Conservation (phyloP, 1,284 basidiomycete genomes). For the Gymnopus androsaceus region DNA sequence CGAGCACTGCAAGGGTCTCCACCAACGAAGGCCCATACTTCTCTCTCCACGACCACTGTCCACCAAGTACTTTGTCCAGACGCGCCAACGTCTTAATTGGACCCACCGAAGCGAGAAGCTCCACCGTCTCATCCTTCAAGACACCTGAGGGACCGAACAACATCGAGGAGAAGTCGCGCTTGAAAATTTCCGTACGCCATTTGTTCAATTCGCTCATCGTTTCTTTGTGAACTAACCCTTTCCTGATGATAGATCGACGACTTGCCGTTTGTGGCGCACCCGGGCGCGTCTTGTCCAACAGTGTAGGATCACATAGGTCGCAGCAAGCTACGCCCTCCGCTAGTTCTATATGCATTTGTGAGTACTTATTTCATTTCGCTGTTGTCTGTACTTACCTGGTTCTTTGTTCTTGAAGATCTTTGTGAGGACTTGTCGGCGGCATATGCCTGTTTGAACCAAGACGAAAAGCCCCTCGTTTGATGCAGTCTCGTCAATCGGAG, state of each 20-base stretch:
- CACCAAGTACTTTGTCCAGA: neutral
- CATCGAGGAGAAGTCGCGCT: neutral
- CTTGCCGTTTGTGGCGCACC: neutral
- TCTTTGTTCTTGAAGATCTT: neutral
- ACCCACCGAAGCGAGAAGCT: neutral
- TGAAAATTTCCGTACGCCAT: neutral
- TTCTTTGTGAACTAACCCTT: neutral
- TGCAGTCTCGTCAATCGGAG: neutral
- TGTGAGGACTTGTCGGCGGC: neutral
- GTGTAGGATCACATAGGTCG: slow-evolving; percentile 12
- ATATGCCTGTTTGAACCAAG: slow-evolving; percentile 4
- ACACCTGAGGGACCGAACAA: neutral
- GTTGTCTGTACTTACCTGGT: neutral
- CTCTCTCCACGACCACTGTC: neutral
- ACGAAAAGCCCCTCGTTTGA: neutral
- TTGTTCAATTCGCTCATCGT: neutral
- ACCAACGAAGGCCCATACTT: too few species aligned
- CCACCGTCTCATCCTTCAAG: neutral
- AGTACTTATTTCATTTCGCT: neutral
- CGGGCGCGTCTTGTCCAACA: slow-evolving; percentile 8
- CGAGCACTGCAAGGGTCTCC: too few species aligned
- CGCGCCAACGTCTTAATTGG: neutral
- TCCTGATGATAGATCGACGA: neutral
- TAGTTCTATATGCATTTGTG: neutral
- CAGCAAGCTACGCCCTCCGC: slow-evolving; percentile 14